Percentiles rank a stretch among this genome's conserved stretches.
Conservation (phyloP, 2,329 filamentous ascomycete species). For the Colletotrichum lupini region DNA sequence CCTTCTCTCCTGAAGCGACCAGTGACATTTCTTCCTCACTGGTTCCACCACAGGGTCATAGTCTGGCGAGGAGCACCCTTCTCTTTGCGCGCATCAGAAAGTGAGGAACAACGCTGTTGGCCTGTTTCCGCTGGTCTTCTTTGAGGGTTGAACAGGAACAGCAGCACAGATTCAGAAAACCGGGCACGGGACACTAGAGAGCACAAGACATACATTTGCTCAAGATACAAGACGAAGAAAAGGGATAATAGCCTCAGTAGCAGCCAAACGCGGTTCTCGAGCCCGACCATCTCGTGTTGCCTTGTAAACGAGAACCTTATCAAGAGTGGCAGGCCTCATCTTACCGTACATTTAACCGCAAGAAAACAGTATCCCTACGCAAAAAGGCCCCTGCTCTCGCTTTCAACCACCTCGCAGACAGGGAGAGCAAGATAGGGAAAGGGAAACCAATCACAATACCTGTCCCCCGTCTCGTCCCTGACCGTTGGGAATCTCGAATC, state of each 20-base stretch:
- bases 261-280: neutral
- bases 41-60: slow-evolving; percentile 4
- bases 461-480: neutral
- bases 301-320: neutral
- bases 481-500: neutral
- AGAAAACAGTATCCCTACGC: neutral
- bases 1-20: neutral
- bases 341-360: neutral
- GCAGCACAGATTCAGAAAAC: neutral
- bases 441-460: slow-evolving; percentile 12
- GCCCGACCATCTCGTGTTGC: neutral
- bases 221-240: neutral
- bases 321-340: neutral
- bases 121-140: neutral
- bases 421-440: neutral
- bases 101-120: neutral
- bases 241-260: neutral
- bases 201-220: neutral
- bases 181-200: neutral
- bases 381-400: slow-evolving; percentile 8
- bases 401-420: neutral
- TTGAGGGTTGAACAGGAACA: neutral
- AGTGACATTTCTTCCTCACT: neutral
- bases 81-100: neutral
- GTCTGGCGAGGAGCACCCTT: neutral